Conservation (phyloP, 2,329 filamentous ascomycete species). For the Magnaporthiopsis incrustans region DNA sequence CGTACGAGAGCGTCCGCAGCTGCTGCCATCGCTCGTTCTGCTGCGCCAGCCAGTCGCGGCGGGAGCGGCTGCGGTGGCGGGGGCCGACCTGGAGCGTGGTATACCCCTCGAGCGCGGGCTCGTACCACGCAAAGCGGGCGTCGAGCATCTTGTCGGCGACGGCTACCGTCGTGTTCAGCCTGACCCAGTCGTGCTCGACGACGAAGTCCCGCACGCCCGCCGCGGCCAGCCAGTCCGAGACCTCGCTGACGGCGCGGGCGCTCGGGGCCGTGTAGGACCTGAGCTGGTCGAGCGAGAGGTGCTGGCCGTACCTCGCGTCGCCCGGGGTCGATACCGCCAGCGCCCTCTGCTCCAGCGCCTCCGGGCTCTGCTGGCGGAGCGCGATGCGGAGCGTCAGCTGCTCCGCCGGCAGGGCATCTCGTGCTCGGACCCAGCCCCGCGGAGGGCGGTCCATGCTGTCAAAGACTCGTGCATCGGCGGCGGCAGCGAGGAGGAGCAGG, state of each 20-base stretch:
- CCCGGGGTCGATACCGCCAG: constrained; percentile 54
- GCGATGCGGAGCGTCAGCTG: constrained; percentile 39
- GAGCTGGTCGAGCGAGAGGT: constrained; percentile 54
- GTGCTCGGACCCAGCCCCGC: constrained; percentile 27
- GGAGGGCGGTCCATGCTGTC: constrained; percentile 28
- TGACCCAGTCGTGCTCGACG: constrained; percentile 53
- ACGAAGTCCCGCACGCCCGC: constrained; percentile 36
- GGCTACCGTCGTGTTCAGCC: constrained; percentile 42
- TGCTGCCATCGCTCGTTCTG: constrained; percentile 20
- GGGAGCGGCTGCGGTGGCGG: too few species aligned
- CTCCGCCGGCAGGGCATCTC: constrained; percentile 21
- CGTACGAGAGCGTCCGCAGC: constrained; percentile 50
- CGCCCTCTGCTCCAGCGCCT: constrained; percentile 47
- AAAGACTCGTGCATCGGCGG: constrained; percentile 25
- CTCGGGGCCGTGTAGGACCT: constrained; percentile 44
- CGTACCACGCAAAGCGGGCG: constrained; percentile 50
- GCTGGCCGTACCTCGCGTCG: constrained; percentile 50
- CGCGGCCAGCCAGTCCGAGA: constrained; percentile 47
- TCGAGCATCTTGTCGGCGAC: constrained; percentile 48
- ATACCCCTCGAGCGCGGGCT: constrained; percentile 23
- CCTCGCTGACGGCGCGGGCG: constrained; percentile 34
- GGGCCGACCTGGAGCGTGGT: too few species aligned
- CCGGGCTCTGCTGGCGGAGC: constrained; percentile 37
- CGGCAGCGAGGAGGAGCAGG: constrained; percentile 4
- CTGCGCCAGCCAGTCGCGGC: too few species aligned